Percentiles rank a stretch among this genome's conserved stretches.
These are phyloP conservation scores for Paramecium pentaurelia DNA, from an alignment of 73 alveolate genomes.

Conservation along the genomic window DNA sequence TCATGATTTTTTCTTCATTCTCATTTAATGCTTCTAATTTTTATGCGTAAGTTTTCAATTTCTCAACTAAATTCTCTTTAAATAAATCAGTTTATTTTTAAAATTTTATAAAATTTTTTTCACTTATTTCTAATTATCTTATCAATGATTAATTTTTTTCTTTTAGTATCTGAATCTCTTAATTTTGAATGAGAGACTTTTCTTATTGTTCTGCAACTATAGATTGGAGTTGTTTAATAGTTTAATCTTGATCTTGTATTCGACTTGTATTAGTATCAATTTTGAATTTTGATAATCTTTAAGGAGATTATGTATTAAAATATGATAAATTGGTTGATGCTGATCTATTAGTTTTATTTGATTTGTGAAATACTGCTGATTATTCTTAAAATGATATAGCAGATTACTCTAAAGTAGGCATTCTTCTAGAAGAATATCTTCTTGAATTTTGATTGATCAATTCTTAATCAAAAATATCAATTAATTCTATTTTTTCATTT, in stretches of 20 bases:
- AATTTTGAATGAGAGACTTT: not conserved
- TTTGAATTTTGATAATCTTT: not conserved
- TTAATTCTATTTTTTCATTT: not conserved
- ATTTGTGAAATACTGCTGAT: constrained; percentile 37
- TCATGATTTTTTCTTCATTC: not conserved
- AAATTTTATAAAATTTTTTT: not conserved
- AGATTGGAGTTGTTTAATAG: not conserved
- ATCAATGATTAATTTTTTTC: not conserved
- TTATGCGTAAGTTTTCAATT: not conserved
- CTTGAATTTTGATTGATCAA: not conserved
- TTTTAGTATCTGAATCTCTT: not conserved
- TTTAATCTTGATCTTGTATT: not conserved
- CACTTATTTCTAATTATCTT: not conserved
- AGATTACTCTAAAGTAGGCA: constrained; percentile 42
- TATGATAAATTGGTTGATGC: constrained; percentile 22
- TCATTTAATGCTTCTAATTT: not conserved
- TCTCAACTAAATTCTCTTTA: constrained; percentile 20
- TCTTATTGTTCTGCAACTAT: not conserved
- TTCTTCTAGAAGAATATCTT: not conserved
- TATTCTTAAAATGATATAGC: constrained; percentile 13
- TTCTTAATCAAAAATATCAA: not conserved
- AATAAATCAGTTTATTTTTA: constrained; percentile 22
- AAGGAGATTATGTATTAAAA: constrained; percentile 8
- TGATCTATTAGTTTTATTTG: constrained; percentile 35
- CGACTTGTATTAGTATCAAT: not conserved